phyloP scores from a whole-genome alignment of 2,329 filamentous ascomycete species.

The Cordyceps fumosorosea region DNA sequence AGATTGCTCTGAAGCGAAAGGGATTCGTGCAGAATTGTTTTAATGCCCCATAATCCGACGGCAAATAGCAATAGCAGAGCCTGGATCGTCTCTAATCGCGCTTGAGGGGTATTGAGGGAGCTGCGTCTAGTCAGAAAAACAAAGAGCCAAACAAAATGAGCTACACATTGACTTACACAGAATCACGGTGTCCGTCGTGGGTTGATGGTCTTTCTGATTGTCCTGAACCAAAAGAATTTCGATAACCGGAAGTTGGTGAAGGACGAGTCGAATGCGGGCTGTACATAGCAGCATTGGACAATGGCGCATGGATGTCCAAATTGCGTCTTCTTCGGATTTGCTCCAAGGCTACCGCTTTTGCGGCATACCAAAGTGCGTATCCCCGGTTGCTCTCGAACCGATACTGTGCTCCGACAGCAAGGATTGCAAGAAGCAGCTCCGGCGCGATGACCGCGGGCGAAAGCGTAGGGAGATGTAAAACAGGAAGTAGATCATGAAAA shows the following conservation, averaged over 20 bases:
- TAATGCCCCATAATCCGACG: constrained; percentile 55
- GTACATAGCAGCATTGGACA: constrained; percentile 52
- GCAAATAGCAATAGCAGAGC: constrained; percentile 55
- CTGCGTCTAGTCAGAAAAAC: constrained; percentile 24
- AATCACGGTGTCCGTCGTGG: constrained; percentile 52
- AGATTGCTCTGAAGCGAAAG: constrained; percentile 53
- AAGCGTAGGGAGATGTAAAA: constrained; percentile 63
- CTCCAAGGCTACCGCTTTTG: constrained; percentile 50
- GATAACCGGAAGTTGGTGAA: constrained; percentile 50
- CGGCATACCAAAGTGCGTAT: constrained; percentile 55
- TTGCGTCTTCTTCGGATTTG: constrained; percentile 53
- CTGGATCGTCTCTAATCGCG: constrained; percentile 59
- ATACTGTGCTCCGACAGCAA: constrained; percentile 62
- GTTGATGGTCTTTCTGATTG: constrained; percentile 51
- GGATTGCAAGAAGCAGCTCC: constrained; percentile 60
- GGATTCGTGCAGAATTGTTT: constrained; percentile 53
- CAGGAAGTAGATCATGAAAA: constrained; percentile 51
- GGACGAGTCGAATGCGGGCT: constrained; percentile 54
- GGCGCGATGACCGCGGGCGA: constrained; percentile 57
- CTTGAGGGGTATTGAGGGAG: constrained; percentile 52
- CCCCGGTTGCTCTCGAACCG: constrained; percentile 54
- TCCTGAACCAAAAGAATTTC: constrained; percentile 53
- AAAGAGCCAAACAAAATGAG: neutral
- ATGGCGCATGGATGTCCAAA: constrained; percentile 48
- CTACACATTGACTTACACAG: constrained; percentile 43